Evolutionary conservation across 306 rosid genomes (phyloP).

Genomic region (Ceratonia siliqua): DNA sequence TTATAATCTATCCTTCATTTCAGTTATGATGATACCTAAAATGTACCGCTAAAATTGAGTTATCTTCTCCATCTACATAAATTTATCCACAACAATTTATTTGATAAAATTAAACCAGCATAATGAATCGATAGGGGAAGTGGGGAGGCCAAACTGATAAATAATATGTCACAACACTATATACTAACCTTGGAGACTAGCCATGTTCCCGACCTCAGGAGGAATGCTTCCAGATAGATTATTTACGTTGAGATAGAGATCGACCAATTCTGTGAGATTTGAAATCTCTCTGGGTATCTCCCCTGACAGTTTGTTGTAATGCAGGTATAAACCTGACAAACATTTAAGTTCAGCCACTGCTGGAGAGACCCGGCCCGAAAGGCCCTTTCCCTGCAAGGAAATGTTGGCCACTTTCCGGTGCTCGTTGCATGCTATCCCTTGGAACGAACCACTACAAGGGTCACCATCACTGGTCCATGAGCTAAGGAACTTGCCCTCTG

Average conservation of each 20-base stretch:
- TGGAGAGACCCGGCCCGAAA: conserved; percentile 76
- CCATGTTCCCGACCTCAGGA: conserved; percentile 59
- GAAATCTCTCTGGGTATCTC: conserved; percentile 78
- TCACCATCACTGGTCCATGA: conserved; percentile 80
- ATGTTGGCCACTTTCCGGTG: conserved; percentile 74
- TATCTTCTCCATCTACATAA: background rate
- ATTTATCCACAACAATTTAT: background rate
- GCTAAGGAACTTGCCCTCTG: conserved; percentile 59
- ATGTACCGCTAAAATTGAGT: background rate
- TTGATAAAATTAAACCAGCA: background rate
- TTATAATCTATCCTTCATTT: background rate
- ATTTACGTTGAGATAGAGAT: conserved; percentile 87
- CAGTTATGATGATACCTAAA: background rate
- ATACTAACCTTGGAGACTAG: conserved; percentile 78
- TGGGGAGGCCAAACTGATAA: background rate
- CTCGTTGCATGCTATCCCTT: conserved; percentile 81
- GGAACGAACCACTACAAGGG: conserved; percentile 75
- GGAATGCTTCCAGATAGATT: conserved; percentile 76
- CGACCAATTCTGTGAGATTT: conserved; percentile 65
- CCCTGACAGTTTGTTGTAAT: conserved; percentile 80
- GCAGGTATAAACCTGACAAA: conserved; percentile 82
- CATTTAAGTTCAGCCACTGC: conserved; percentile 73
- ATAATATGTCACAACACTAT: background rate
- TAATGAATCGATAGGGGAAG: background rate
- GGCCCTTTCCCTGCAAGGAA: conserved; percentile 87